These are phyloP conservation scores for Podila verticillata DNA, from an alignment of 192 early-diverging fungal genomes.

Conservation along the genomic window DNA sequence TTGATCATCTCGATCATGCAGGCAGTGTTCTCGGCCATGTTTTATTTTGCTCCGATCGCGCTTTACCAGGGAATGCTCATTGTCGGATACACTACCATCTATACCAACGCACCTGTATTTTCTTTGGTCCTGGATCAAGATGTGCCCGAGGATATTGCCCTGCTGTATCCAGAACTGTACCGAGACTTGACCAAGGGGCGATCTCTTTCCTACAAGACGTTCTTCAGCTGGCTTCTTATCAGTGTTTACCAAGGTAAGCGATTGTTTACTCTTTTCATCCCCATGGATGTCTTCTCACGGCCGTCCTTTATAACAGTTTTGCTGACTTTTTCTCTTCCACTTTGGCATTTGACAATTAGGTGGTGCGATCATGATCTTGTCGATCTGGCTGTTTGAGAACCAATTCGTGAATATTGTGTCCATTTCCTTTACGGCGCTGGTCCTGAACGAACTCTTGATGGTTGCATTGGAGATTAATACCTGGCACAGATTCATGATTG, in stretches of 20 bases:
- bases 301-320: neutral
- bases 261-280: neutral
- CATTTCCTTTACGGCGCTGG: constrained; percentile 93
- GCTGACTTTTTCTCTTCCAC: neutral
- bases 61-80: constrained; percentile 90
- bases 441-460: constrained; percentile 96
- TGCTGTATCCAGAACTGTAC: constrained; percentile 94
- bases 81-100: constrained; percentile 95
- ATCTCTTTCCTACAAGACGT: constrained; percentile 90
- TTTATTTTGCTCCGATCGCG: constrained; percentile 97
- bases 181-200: constrained; percentile 94
- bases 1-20: constrained; percentile 98
- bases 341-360: constrained; percentile 52
- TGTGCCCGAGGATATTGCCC: constrained; percentile 87
- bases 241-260: constrained; percentile 93
- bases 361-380: constrained; percentile 93
- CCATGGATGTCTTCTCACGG: neutral
- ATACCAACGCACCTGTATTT: constrained; percentile 97
- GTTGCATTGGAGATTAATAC: constrained; percentile 93
- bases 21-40: constrained; percentile 94
- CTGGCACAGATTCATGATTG: constrained; percentile 93
- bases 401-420: constrained; percentile 95
- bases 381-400: constrained; percentile 94
- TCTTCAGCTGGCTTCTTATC: constrained; percentile 94
- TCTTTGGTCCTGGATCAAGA: constrained; percentile 94